Conservation (phyloP, 805 yeast genomes). For the Myxozyma vanderwaltii region DNA sequence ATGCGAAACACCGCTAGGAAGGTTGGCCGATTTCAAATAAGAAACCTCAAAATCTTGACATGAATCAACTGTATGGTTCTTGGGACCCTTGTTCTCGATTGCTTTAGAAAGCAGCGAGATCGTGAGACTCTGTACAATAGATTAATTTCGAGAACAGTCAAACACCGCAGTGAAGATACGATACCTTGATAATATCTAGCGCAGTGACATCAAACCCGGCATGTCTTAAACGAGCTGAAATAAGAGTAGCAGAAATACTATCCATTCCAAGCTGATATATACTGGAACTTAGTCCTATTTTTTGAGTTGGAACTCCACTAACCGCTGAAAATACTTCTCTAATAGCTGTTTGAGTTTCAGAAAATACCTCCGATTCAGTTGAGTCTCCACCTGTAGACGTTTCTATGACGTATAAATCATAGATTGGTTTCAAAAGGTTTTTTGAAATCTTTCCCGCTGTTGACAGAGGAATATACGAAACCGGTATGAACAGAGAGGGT, state of each 20-base stretch:
- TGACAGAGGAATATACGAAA: constrained; percentile 32
- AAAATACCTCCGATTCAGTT: not conserved
- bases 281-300: constrained; percentile 9
- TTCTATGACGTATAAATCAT: not conserved
- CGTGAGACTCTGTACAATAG: not conserved
- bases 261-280: constrained; percentile 36
- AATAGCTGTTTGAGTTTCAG: not conserved
- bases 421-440: not conserved
- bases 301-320: constrained; percentile 11
- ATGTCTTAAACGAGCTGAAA: constrained; percentile 12
- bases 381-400: not conserved
- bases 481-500: constrained; percentile 26
- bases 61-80: not conserved
- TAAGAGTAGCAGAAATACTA: constrained; percentile 33
- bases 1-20: not conserved
- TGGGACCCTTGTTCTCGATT: not conserved
- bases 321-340: constrained; percentile 14
- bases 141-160: no score
- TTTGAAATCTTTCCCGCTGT: constrained; percentile 32
- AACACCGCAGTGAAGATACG: no score
- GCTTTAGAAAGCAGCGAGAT: constrained; percentile 4
- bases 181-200: constrained; percentile 21
- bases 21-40: not conserved
- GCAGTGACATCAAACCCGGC: constrained; percentile 13
- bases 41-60: constrained; percentile 4